Conservation (phyloP, 306 rosid species). For the Trifolium subterraneum region DNA sequence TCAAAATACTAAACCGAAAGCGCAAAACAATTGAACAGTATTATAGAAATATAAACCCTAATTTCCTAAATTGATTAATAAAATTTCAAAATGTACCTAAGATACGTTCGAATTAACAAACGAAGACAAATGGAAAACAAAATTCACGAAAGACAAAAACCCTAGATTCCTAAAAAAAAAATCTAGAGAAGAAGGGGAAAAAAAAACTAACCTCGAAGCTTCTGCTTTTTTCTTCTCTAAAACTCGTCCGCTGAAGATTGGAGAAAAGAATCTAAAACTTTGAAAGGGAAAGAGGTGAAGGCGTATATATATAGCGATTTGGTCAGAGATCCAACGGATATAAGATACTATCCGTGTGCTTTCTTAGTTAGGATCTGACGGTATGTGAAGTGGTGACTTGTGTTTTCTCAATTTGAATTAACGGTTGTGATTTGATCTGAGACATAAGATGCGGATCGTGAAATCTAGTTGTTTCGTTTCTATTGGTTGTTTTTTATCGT, state of each 20-base stretch:
- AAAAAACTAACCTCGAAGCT: constrained; percentile 47
- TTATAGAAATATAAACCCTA: neutral
- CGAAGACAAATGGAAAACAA: neutral
- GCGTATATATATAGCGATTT: constrained; percentile 22
- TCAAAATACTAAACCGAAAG: neutral
- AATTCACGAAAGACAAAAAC: neutral
- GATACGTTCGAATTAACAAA: neutral
- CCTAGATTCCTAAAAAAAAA: constrained; percentile 14
- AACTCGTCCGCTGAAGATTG: neutral
- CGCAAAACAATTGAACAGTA: no score
- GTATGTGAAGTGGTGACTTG: neutral
- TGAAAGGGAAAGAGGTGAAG: neutral
- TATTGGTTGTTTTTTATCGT: neutral
- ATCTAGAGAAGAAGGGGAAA: neutral
- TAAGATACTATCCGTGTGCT: constrained; percentile 31
- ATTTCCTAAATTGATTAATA: neutral
- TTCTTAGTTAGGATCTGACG: constrained; percentile 22
- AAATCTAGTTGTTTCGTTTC: constrained; percentile 1
- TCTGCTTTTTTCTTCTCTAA: neutral
- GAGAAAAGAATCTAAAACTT: neutral
- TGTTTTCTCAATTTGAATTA: neutral
- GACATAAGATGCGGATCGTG: constrained; percentile 8
- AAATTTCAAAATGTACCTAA: neutral
- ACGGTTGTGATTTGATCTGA: neutral
- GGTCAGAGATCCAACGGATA: constrained; percentile 27